These are phyloP conservation scores for Aspergillus brunneoviolaceus DNA, from an alignment of 2,329 filamentous ascomycete genomes.

Conservation along the genomic window DNA sequence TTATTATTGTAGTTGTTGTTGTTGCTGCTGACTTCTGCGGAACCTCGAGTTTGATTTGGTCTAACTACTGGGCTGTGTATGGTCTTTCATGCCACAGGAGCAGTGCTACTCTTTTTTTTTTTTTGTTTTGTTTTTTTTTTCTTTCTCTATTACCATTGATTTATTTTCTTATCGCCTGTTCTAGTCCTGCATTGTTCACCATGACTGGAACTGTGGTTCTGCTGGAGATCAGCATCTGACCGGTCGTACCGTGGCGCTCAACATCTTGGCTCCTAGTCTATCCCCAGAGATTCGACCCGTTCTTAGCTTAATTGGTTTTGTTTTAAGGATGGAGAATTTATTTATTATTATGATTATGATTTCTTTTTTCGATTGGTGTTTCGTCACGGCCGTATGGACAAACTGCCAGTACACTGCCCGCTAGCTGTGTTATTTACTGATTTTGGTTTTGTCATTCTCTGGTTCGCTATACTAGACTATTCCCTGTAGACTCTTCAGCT, in stretches of 20 bases:
- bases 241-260: conserved; percentile 17
- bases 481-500: neutral
- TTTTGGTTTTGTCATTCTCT: neutral
- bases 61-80: neutral
- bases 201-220: neutral
- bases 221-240: conserved; percentile 20
- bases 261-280: conserved; percentile 7
- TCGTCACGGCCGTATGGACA: neutral
- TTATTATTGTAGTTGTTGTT: neutral
- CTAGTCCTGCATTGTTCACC: neutral
- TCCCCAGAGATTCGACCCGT: conserved; percentile 12
- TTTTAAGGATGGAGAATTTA: neutral
- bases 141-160: neutral
- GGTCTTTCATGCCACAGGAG: too few relatives aligned
- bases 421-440: neutral
- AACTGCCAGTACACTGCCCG: neutral
- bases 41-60: neutral
- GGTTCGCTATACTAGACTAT: neutral
- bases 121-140: too few relatives aligned
- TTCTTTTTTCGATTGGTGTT: neutral
- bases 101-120: neutral
- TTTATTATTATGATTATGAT: neutral
- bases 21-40: neutral
- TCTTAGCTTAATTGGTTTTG: neutral
- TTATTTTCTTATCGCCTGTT: conserved; percentile 4